Evolutionary conservation across 805 yeast genomes (phyloP).

Genomic region (Candida broadrunensis): DNA sequence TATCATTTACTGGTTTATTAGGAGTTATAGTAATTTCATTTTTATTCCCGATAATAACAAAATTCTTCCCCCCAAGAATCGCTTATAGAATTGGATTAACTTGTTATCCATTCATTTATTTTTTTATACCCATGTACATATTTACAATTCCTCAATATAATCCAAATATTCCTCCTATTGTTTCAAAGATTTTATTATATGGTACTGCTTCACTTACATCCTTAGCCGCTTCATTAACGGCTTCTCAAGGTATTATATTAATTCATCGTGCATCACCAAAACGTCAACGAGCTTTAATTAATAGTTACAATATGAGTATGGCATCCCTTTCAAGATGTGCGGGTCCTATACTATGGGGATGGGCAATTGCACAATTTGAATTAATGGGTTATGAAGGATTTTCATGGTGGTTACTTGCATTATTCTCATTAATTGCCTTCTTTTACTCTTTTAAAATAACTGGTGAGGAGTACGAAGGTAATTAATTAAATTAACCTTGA

Average conservation of each 20-base stretch:
- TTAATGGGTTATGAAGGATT: constrained; percentile 1
- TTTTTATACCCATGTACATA: constrained; percentile 41
- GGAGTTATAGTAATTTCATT: constrained; percentile 47
- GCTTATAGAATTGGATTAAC: constrained; percentile 21
- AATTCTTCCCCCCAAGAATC: constrained; percentile 33
- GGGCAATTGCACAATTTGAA: not conserved
- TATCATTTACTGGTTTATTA: constrained; percentile 48
- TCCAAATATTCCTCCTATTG: constrained; percentile 14
- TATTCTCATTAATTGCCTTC: not conserved
- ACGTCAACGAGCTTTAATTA: constrained; percentile 50
- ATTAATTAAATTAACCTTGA: too few relatives aligned
- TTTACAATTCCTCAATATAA: constrained; percentile 31
- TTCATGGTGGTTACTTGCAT: not conserved
- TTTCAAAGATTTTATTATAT: constrained; percentile 1
- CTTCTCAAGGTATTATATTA: constrained; percentile 44
- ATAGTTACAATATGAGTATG: constrained; percentile 50
- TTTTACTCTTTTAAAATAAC: not conserved
- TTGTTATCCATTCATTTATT: constrained; percentile 37
- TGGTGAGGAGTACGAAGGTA: not conserved
- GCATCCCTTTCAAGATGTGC: constrained; percentile 28
- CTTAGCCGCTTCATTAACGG: constrained; percentile 37
- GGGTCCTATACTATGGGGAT: constrained; percentile 27
- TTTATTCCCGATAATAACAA: constrained; percentile 47
- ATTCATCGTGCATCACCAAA: constrained; percentile 50
- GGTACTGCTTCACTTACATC: constrained; percentile 12